Base-by-base conservation (phyloP, 306 rosid species). In the Trifolium pratense region DNA sequence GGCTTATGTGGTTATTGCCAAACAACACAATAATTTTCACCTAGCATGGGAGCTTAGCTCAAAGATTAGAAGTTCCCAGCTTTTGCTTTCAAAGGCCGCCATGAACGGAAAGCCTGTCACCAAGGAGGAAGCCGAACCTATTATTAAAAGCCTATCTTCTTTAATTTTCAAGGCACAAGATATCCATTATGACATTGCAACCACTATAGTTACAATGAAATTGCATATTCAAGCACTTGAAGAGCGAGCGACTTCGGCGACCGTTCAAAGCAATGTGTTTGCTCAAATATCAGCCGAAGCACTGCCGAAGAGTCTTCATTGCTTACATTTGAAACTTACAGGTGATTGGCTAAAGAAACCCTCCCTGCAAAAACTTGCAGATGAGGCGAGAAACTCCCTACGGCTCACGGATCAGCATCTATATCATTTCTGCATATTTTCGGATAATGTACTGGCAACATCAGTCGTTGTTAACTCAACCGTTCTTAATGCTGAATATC, bases 181-280 rank as follows among this genome's bases (percentile, higher is more conserved):
- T 57, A 82, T 87, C 61, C 98, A 91, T 77, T 89, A 91, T 64
- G 98, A 93, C 76, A 84, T 93, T 76, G 97, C 97, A 42, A 91
- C 98, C 37, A 93, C 98, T 78, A 86, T 93, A 82, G 86, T 84
- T 88, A 89, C 96, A 1, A 93, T 93, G 98, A 93, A 93, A 78
- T 91, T 89, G 9, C 93, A 88, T 66, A 93, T 93, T 73, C 98
- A 93, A 88, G 93, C 91, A 78, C 97, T 93, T 57, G 98, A 93
- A 85, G 97, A 90, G 67, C 90, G 87, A 45, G 96, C 98, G 12
- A 81, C 78, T 75, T 86, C 91, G 18, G 97, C 93, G 31, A 78
- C 89, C 9, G 82, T 89, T 48, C 97, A 91, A 73, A 89, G 98
- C 81, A 85, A 84, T 0, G 80, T 86, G 53, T 91, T 93, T 56